Evolutionary conservation across 2,329 filamentous ascomycete genomes (phyloP).

Genomic region (Curvularia eragrostidis): DNA sequence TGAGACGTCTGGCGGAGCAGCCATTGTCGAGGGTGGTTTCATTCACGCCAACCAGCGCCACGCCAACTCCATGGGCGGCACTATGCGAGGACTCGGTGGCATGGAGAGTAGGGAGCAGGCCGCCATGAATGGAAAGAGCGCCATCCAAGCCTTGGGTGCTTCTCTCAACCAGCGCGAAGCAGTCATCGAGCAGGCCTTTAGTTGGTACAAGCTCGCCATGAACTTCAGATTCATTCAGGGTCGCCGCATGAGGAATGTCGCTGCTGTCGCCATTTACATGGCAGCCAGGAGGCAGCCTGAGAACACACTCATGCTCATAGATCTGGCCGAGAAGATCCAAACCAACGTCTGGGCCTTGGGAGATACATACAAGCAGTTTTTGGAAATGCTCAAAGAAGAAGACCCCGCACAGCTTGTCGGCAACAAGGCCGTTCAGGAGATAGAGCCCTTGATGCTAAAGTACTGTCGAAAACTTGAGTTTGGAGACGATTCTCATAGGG

Average conservation of each 20-base stretch:
- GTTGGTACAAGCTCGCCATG: slow-evolving; percentile 57
- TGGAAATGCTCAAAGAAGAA: slow-evolving; percentile 70
- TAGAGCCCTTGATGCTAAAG: slow-evolving; percentile 88
- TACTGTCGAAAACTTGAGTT: slow-evolving; percentile 95
- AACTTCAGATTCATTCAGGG: slow-evolving; percentile 69
- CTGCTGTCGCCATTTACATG: slow-evolving; percentile 89
- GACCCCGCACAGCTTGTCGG: slow-evolving; percentile 52
- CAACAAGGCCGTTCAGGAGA: slow-evolving; percentile 68
- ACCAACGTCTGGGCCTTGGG: slow-evolving; percentile 94
- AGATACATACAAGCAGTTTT: slow-evolving; percentile 83
- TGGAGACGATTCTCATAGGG: slow-evolving; percentile 77
- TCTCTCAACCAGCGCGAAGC: slow-evolving; percentile 48
- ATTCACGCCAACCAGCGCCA: slow-evolving; percentile 86
- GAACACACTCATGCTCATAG: slow-evolving; percentile 91
- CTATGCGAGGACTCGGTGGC: slow-evolving; percentile 56
- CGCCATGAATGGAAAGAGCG: slow-evolving; percentile 62
- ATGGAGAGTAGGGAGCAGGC: slow-evolving; percentile 67
- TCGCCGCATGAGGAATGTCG: slow-evolving; percentile 81
- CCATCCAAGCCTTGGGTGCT: slow-evolving; percentile 50
- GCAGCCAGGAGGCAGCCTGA: slow-evolving; percentile 80
- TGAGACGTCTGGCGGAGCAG: slow-evolving; percentile 83
- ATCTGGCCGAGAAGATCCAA: slow-evolving; percentile 83
- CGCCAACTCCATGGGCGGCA: slow-evolving; percentile 65
- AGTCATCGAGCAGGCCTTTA: slow-evolving; percentile 49
- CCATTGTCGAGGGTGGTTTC: slow-evolving; percentile 88